Base-by-base conservation (phyloP, 345 rosid genomes). In the Hirschfeldia incana region DNA sequence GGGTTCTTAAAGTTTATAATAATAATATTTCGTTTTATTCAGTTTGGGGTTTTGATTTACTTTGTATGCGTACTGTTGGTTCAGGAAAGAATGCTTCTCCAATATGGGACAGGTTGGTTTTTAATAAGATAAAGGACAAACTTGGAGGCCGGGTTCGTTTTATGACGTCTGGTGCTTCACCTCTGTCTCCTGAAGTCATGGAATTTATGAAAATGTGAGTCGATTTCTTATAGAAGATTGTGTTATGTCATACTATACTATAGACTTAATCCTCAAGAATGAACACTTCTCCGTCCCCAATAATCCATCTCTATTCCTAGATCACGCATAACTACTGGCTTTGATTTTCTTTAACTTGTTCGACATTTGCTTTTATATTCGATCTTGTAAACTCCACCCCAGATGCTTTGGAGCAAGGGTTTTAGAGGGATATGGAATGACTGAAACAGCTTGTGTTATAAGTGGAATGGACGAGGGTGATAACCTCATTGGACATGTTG, bases 91-190 rank as follows among this genome's bases (percentile, higher is more conserved):
- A 77, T 83, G 88, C 99, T 32, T 95, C 99, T 83, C 93, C 98
- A 57, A 88, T 95, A 84, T 95, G 98, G 99, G 99, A 93, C 81
- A 88, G 91, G 82, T 76, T 95, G 89, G 99, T 95, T 53, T 95
- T 95, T 86, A 91, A 95, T 86, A 93, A 95, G 83, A 90, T 95
- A 80, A 90, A 76, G 77, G 96, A 84, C 58, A 95, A 82, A 81
- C 98, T 95, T 49, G 99, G 99, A 73, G 99, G 99, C 51, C 89
- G 92, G 76, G 93, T 95, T 55, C 97, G 97, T 13, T 74, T 90
- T 71, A 80, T 95, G 80, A 73, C 76, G 10, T 95, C 97, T 44
- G 99, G 98, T 44, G 99, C 99, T 84, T 91, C 99, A 79, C 99
- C 99, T 32, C 82, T 95, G 85, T 93, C 99, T 83, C 93, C 98